A percentile compares a stretch with the other conserved stretches of the same genome.
Conservation (phyloP, 768 basidiomycete species). For the Termitomyces sp. region DNA sequence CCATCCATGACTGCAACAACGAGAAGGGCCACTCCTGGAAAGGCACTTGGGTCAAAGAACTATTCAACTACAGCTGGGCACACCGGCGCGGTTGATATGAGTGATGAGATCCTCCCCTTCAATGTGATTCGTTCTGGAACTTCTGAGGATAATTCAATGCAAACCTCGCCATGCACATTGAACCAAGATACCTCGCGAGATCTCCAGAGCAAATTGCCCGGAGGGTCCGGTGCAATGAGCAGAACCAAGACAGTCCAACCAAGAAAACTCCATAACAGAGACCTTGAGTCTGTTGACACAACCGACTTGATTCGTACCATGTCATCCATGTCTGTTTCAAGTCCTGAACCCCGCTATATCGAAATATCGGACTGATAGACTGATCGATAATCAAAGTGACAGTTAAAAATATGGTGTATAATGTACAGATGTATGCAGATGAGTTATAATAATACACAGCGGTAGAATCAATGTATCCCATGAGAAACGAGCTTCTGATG, state of each 20-base stretch:
- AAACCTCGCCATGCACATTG: background rate
- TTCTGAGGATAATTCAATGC: constrained; percentile 5
- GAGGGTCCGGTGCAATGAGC: background rate
- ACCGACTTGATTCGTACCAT: constrained; percentile 4
- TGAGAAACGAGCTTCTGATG: constrained; percentile 12
- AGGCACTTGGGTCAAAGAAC: background rate
- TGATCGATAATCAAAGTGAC: constrained; percentile 2
- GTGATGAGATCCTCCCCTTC: constrained; percentile 21
- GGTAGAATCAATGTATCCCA: background rate
- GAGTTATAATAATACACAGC: background rate
- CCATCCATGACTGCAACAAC: background rate
- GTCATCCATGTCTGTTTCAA: constrained; percentile 13
- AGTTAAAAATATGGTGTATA: background rate
- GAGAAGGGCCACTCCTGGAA: background rate
- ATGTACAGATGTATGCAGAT: constrained; percentile 1
- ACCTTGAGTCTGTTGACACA: background rate
- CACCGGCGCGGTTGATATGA: constrained; percentile 7
- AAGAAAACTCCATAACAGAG: background rate
- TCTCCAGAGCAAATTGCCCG: background rate
- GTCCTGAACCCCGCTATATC: constrained; percentile 3
- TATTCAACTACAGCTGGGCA: constrained; percentile 4
- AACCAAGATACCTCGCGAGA: background rate
- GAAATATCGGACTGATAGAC: constrained; percentile 18
- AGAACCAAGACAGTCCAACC: background rate
- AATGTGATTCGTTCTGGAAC: constrained; percentile 8